Evolutionary conservation across 1,139 yeast genomes (phyloP), one percentile per base, ranked within the genome.

Genomic region (Yamadazyma siamensis): DNA sequence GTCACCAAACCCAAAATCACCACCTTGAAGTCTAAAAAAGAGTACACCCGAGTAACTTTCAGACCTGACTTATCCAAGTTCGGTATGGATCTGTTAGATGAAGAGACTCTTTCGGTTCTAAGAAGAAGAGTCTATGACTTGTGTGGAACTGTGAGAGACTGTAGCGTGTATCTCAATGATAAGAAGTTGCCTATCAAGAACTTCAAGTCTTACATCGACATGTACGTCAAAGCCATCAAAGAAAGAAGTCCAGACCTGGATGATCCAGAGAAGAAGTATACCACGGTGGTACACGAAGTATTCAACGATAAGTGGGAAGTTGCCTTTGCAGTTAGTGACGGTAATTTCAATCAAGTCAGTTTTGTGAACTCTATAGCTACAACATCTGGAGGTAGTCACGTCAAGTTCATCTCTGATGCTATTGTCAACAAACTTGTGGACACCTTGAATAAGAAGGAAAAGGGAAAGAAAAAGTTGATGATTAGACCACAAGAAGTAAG

Each of bases 321-420:
- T 38, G 98, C 96, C 0, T 89, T 94, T 64, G 91, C 96, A 2
- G 85, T 88, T 2, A 85, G 96, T 29, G 96, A 89, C 49, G 94
- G 94, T 4, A 42, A 51, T 8, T 94, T 94, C 59, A 86, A 87
- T 45, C 98, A 94, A 55, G 94, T 94, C 25, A 88, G 97, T 29
- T 94, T 94, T 62, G 98, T 91, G 15, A 94, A 94, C 54, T 88
- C 96, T 4, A 94, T 94, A 52, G 98, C 98, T 0, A 94, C 99
- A 0, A 91, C 98, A 0, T 67, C 89, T 1, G 99, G 98, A 38
- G 99, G 99, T 44, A 85, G 98, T 0, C 99, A 94, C 56, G 94
- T 89, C 23, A 87, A 82, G 46, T 80, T 82, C 52, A 74, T 89
- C 26, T 70, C 94, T 4, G 96, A 91, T 55, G 88, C 89, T 59